Percentiles rank a stretch among this genome's conserved stretches.
Evolutionary conservation across 148 eudicot genomes (phyloP).

Genomic region (Rhododendron williamsianum): DNA sequence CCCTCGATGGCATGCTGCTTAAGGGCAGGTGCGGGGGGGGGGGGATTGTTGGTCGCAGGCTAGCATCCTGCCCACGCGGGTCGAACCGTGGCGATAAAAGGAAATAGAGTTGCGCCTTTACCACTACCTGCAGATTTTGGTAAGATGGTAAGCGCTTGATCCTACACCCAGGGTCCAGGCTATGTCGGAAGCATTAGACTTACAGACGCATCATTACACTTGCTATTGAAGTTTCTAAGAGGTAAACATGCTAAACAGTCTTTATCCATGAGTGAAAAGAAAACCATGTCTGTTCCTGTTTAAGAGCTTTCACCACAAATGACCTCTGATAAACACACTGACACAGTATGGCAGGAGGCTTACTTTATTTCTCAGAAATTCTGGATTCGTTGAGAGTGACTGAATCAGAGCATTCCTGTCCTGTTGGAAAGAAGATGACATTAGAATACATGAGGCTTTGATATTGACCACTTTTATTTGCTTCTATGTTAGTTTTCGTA

Average conservation of each 20-base stretch:
- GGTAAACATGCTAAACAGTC: background rate
- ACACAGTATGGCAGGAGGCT: conserved; percentile 17
- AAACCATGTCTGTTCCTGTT: background rate
- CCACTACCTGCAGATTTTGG: too few species aligned
- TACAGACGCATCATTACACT: background rate
- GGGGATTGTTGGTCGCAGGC: too few species aligned
- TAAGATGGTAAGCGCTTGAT: too few species aligned
- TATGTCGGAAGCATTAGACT: background rate
- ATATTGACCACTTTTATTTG: background rate
- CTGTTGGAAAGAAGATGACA: conserved; percentile 36
- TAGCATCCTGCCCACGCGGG: too few species aligned
- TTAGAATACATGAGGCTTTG: background rate
- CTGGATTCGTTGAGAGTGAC: conserved; percentile 90
- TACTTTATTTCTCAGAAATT: conserved; percentile 88
- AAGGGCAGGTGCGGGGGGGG: too few species aligned
- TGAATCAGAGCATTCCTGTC: conserved; percentile 68
- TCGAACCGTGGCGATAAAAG: too few species aligned
- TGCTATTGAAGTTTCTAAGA: conserved; percentile 2
- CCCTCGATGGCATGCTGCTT: too few species aligned
- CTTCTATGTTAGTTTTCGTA: background rate
- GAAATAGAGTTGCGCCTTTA: too few species aligned
- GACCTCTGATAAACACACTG: background rate
- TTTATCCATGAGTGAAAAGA: background rate
- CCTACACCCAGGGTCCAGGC: background rate
- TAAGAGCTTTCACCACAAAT: background rate